Percentiles rank a stretch among this genome's conserved stretches.
Conservation (phyloP, 441 rosid species). For the Populus tomentosa region DNA sequence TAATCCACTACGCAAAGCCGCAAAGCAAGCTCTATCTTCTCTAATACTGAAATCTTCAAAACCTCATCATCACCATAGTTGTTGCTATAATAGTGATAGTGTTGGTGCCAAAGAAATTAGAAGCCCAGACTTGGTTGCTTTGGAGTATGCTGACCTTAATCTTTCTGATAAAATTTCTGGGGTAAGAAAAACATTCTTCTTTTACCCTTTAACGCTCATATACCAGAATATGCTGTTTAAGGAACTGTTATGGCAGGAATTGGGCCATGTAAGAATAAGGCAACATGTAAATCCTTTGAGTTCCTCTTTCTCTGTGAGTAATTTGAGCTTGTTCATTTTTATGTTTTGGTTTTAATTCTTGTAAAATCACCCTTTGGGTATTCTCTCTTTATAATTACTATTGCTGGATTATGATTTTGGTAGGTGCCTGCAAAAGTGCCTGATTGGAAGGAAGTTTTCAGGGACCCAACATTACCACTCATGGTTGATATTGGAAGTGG, state of each 20-base stretch:
- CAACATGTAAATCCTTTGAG: slow-evolving; percentile 95
- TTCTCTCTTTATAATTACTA: background rate
- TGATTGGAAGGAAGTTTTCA: slow-evolving; percentile 64
- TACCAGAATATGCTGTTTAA: background rate
- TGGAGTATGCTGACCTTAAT: slow-evolving; percentile 80
- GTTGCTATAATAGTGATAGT: slow-evolving; percentile 1
- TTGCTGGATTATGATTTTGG: slow-evolving; percentile 5
- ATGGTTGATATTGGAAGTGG: slow-evolving; percentile 98
- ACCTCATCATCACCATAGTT: slow-evolving; percentile 2
- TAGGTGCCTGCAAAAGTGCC: slow-evolving; percentile 67
- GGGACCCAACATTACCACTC: slow-evolving; percentile 76
- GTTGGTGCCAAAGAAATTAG: slow-evolving; percentile 28
- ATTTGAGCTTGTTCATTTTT: background rate
- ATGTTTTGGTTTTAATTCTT: background rate
- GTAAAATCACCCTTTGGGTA: background rate
- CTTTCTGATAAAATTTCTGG: slow-evolving; percentile 51
- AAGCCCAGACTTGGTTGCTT: slow-evolving; percentile 61
- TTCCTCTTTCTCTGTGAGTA: slow-evolving; percentile 68
- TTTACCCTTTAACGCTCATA: background rate
- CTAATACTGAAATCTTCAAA: slow-evolving; percentile 9
- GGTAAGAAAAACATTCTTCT: slow-evolving; percentile 27
- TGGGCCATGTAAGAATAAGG: slow-evolving; percentile 76
- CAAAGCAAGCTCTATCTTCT: slow-evolving; percentile 31
- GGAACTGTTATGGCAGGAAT: slow-evolving; percentile 40
- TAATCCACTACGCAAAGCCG: slow-evolving; percentile 26